Conservation (phyloP, 139 green algal genomes). For the Trebouxia sp. region DNA sequence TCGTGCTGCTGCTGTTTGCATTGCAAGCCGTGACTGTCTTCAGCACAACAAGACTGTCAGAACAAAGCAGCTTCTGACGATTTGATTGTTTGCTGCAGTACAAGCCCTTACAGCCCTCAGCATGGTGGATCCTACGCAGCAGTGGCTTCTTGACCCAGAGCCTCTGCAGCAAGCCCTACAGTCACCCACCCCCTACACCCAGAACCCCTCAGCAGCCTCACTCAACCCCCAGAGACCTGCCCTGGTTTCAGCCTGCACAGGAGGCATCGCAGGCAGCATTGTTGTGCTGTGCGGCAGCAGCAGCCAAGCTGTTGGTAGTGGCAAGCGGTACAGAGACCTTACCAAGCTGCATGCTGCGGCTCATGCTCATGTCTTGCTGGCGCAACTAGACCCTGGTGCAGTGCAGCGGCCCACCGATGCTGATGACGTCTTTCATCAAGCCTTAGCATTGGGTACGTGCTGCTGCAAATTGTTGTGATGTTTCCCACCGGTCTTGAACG, state of each 20-base stretch:
- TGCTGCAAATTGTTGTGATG: neutral
- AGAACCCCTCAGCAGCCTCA: neutral
- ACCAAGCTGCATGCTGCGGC: slow-evolving; percentile 4
- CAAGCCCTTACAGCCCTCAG: neutral
- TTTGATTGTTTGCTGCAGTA: neutral
- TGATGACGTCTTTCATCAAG: neutral
- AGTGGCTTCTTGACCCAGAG: neutral
- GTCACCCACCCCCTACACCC: neutral
- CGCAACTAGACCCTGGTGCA: neutral
- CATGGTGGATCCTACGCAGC: slow-evolving; percentile 6
- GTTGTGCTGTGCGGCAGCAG: neutral
- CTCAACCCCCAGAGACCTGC: neutral
- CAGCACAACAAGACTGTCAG: neutral
- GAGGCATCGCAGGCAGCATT: neutral
- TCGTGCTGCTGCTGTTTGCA: neutral
- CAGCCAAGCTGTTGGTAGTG: neutral
- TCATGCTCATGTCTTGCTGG: slow-evolving; percentile 4
- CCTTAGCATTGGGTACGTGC: neutral
- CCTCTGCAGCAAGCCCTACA: neutral
- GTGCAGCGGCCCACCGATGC: neutral
- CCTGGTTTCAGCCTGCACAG: neutral
- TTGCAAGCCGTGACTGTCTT: neutral
- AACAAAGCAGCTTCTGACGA: neutral
- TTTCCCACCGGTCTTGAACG: no score
- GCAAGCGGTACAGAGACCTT: neutral